phyloP scores from a whole-genome alignment of 129 eudicot species.

The Artemisia tridentata region DNA sequence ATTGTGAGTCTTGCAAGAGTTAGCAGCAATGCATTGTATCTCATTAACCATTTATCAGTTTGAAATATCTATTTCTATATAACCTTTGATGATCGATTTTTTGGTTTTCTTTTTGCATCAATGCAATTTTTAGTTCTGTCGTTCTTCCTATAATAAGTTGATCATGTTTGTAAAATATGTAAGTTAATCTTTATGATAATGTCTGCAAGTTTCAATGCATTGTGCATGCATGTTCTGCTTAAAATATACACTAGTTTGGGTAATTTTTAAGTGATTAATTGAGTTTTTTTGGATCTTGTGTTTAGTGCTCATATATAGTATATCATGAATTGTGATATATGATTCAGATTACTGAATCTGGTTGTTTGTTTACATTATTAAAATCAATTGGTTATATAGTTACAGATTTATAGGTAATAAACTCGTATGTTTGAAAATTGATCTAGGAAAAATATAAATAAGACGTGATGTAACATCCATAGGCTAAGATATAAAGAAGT shows the following conservation, averaged over 20 bases:
- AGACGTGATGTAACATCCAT: no score
- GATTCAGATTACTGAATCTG: no score
- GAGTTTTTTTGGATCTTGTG: slow-evolving; percentile 11
- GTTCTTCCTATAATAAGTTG: background rate
- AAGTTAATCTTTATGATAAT: background rate
- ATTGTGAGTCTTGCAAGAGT: slow-evolving; percentile 43
- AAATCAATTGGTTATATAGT: no score
- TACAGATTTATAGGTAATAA: no score
- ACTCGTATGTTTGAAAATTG: background rate
- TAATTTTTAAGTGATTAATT: no score
- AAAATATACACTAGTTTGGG: no score
- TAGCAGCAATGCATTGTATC: slow-evolving; percentile 61
- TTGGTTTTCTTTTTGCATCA: background rate
- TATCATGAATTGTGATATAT: no score
- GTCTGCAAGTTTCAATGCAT: background rate
- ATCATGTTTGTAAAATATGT: slow-evolving; percentile 15
- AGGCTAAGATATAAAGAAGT: no score
- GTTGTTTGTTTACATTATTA: no score
- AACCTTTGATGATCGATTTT: background rate
- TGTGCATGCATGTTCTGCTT: background rate
- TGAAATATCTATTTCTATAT: background rate
- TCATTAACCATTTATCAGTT: slow-evolving; percentile 56
- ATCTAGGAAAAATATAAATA: background rate
- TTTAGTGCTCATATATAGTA: background rate
- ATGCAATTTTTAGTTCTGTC: background rate